phyloP scores from a whole-genome alignment of 768 basidiomycete species.

The Harrya chromipes region DNA sequence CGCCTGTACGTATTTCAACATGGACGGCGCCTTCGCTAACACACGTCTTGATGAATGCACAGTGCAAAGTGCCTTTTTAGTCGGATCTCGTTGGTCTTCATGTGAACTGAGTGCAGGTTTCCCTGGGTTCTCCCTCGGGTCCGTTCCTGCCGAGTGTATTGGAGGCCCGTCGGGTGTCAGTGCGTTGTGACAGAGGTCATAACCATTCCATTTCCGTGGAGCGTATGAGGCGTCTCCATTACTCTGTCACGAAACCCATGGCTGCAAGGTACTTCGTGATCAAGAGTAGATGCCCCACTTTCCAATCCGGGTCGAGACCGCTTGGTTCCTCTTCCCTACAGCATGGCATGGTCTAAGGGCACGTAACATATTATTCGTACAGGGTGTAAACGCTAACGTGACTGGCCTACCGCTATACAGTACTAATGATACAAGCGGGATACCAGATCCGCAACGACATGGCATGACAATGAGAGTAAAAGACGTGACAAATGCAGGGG shows the following conservation, averaged over 20 bases:
- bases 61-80: neutral
- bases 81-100: slow-evolving; percentile 3
- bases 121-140: too few species aligned
- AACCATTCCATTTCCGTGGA: too few species aligned
- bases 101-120: neutral
- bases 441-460: slow-evolving; percentile 17
- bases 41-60: neutral
- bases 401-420: slow-evolving; percentile 10
- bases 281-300: slow-evolving; percentile 8
- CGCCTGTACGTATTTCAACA: slow-evolving; percentile 2
- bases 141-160: too few species aligned
- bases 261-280: slow-evolving; percentile 3
- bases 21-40: neutral
- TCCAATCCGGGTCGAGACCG: slow-evolving; percentile 9
- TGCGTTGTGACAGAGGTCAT: too few species aligned
- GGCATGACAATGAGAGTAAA: neutral
- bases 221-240: too few species aligned
- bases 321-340: neutral
- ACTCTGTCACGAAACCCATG: too few species aligned
- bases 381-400: slow-evolving; percentile 10
- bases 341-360: neutral
- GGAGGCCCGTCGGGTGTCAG: too few species aligned
- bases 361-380: slow-evolving; percentile 10
- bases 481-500: slow-evolving; percentile 14
- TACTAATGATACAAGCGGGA: slow-evolving; percentile 22